Evolutionary conservation across 805 yeast species (phyloP), one percentile per base, ranked within the genome.

Genomic region (Yamadazyma insecticola): DNA sequence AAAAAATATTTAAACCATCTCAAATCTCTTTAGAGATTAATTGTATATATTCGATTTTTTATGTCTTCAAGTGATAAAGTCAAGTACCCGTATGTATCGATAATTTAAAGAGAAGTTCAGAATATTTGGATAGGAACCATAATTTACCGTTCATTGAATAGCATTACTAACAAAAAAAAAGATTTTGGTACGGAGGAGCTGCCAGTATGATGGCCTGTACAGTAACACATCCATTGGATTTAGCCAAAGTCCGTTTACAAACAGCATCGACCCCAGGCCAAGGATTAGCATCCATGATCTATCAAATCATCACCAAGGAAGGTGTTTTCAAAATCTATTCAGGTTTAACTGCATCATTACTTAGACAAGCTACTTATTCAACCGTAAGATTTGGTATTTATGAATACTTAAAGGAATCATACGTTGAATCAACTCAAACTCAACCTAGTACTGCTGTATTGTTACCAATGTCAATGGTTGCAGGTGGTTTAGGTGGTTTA

Each of bases 321-420:
- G 94, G 86, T 7, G 43, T 65, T n/a, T 48, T 70, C 26, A 83
- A 81, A 21, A 68, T 83, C n/a, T 86, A 87, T 50, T 75, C 85
- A 1, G 96, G 96, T 1, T 65, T 86, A 24, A 74, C 84, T 34
- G 96, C 96, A 1, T 81, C 92, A 2, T 55, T 87, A 24, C 61
- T 86, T 34, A 74, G 96, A 51, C 96, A 87, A 57, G 92, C 86
- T 2, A 85, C 96, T 2, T 86, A 87, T 53, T 84, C 95, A 1
- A 79, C 94, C 2, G 79, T 87, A 1, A 66, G 96, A 50, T 86
- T 86, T 48, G 96, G 95, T 24, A 74, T 79, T n/a, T 86, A 86
- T 55, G 96, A 86, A 53, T 67, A 65, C 36, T 62, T 85, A 47
- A 86, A 86, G 47, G 86, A 79, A 26, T 26, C 41, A 13, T 54